These are phyloP conservation scores for Pseudozyma flocculosa DNA, from an alignment of 1,284 basidiomycete species.

Conservation along the genomic window DNA sequence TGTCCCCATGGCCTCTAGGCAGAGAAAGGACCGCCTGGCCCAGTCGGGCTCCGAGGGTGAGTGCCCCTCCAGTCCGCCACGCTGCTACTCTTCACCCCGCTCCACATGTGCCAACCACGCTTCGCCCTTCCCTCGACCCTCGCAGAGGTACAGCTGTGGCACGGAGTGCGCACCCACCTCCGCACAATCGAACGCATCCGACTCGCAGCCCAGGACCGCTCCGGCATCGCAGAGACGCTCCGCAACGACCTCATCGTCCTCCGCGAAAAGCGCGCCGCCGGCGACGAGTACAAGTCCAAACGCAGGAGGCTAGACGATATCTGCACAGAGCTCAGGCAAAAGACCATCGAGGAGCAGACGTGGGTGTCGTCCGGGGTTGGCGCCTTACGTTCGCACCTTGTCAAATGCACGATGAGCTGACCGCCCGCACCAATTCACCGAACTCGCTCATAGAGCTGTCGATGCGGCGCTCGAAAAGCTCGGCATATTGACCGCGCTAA, in stretches of 20 bases:
- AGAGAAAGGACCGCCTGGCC: background rate
- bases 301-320: conserved; percentile 29
- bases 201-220: conserved; percentile 29
- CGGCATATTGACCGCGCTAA: conserved; percentile 39
- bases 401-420: background rate
- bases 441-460: conserved; percentile 27
- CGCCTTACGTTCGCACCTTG: too few relatives aligned
- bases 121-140: background rate
- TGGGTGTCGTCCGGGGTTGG: background rate
- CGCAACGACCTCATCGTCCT: conserved; percentile 19
- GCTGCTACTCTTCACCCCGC: background rate
- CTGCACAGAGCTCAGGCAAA: conserved; percentile 26
- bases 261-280: conserved; percentile 24
- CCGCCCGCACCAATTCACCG: too few relatives aligned
- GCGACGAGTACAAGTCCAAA: conserved; percentile 38
- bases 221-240: conserved; percentile 11
- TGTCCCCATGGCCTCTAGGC: background rate
- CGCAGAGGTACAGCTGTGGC: conserved; percentile 53
- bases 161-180: conserved; percentile 43
- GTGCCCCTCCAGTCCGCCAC: background rate
- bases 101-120: background rate
- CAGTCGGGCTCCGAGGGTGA: conserved; percentile 1
- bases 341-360: conserved; percentile 37
- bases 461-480: conserved; percentile 47
- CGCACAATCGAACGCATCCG: conserved; percentile 45